Conservation (phyloP, 208 protist genomes). For the Leishmania guyanensis region DNA sequence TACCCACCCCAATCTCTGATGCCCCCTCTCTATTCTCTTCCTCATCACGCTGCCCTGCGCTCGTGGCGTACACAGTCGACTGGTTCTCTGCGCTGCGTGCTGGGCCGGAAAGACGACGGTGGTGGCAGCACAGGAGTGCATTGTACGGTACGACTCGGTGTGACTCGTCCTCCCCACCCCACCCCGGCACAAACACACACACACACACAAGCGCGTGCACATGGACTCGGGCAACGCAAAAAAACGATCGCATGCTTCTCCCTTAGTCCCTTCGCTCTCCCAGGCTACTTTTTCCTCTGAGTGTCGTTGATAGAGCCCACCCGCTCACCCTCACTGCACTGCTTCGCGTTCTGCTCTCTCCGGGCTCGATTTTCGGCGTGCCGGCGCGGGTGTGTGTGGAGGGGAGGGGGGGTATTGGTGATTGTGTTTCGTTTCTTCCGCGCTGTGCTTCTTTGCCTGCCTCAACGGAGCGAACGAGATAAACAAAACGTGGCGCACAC, state of each 20-base stretch:
- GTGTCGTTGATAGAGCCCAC: background rate
- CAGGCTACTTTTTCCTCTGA: background rate
- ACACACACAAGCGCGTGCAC: background rate
- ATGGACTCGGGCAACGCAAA: background rate
- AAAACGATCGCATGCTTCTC: background rate
- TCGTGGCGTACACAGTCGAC: background rate
- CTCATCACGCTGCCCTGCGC: background rate
- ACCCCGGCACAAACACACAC: background rate
- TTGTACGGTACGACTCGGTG: background rate
- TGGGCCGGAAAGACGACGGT: background rate
- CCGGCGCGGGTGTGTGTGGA: background rate
- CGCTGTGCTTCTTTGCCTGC: background rate
- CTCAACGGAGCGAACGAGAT: background rate
- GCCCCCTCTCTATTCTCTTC: background rate
- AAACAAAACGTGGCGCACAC: background rate
- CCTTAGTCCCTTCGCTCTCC: too few species aligned
- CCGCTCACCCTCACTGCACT: background rate
- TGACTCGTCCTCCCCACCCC: background rate
- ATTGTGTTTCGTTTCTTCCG: background rate
- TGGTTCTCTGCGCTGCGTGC: background rate
- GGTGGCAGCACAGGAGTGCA: background rate
- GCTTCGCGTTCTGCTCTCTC: background rate
- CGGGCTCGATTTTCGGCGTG: background rate
- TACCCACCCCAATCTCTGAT: background rate
- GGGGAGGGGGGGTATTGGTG: background rate